phyloP scores from a whole-genome alignment of 192 early-diverging fungal genomes.

The Hyaloraphidium curvatum region DNA sequence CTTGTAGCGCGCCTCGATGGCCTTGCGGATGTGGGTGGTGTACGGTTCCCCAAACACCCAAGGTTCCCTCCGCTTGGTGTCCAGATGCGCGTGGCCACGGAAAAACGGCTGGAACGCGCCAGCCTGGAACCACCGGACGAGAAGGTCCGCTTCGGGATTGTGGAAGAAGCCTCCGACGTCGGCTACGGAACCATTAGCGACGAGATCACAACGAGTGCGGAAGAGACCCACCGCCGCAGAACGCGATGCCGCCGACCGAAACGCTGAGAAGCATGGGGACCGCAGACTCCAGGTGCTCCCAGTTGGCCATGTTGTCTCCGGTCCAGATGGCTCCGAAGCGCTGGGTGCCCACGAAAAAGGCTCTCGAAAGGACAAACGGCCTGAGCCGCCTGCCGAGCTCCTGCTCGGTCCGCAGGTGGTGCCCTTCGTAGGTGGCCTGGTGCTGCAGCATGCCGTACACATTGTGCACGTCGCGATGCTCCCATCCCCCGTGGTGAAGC shows the following conservation, averaged over 20 bases:
- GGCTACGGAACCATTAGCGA: slow-evolving; percentile 22
- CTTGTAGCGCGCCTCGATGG: slow-evolving; percentile 64
- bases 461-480: slow-evolving; percentile 94
- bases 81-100: slow-evolving; percentile 93
- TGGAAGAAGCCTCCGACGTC: slow-evolving; percentile 98
- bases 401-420: slow-evolving; percentile 24
- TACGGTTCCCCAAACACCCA: slow-evolving; percentile 85
- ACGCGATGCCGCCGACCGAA: slow-evolving; percentile 69
- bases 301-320: slow-evolving; percentile 81
- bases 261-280: slow-evolving; percentile 81
- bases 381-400: slow-evolving; percentile 36
- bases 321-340: slow-evolving; percentile 96
- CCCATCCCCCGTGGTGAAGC: slow-evolving; percentile 65
- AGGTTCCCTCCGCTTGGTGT: slow-evolving; percentile 91
- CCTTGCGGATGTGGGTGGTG: slow-evolving; percentile 52
- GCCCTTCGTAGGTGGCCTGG: slow-evolving; percentile 66
- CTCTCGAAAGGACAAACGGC: slow-evolving; percentile 88
- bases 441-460: slow-evolving; percentile 69
- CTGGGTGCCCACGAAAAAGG: slow-evolving; percentile 91
- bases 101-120: slow-evolving; percentile 93
- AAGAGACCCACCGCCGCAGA: slow-evolving; percentile 39
- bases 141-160: slow-evolving; percentile 73
- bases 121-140: slow-evolving; percentile 94
- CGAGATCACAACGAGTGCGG: not conserved
- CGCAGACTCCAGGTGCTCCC: slow-evolving; percentile 65